These are phyloP conservation scores for Peterozyma xylosa DNA, from an alignment of 805 yeast genomes.

Conservation along the genomic window DNA sequence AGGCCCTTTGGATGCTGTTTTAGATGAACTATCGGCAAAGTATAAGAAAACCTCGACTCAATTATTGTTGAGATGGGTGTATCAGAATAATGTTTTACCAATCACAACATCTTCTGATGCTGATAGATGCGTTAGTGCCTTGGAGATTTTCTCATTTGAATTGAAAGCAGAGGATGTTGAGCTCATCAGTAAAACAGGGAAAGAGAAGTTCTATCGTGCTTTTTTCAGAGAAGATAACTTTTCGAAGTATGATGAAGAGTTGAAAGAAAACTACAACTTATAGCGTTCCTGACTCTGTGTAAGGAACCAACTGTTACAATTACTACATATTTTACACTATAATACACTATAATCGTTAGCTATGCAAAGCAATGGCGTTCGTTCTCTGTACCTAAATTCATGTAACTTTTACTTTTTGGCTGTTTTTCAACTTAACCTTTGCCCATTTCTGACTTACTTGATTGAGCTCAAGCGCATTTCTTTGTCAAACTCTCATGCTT, in stretches of 20 bases:
- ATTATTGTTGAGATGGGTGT: slow-evolving; percentile 36
- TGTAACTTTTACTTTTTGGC: too few relatives aligned
- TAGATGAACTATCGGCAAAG: slow-evolving; percentile 24
- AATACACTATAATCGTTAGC: too few relatives aligned
- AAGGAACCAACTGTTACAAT: too few relatives aligned
- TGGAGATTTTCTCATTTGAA: slow-evolving; percentile 26
- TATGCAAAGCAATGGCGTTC: too few relatives aligned
- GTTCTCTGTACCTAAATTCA: too few relatives aligned
- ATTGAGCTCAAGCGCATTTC: too few relatives aligned
- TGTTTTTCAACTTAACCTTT: too few relatives aligned
- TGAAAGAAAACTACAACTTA: slow-evolving; percentile 1
- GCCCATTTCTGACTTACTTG: too few relatives aligned
- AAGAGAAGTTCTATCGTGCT: slow-evolving; percentile 16
- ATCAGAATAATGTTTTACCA: slow-evolving; percentile 34
- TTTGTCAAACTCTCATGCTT: too few relatives aligned
- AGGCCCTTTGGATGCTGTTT: slow-evolving; percentile 23
- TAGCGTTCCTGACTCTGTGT: too few relatives aligned
- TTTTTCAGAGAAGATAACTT: slow-evolving; percentile 15
- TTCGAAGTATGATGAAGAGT: slow-evolving; percentile 11
- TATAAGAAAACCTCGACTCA: slow-evolving; percentile 30
- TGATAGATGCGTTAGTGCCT: slow-evolving; percentile 28
- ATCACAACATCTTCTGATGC: slow-evolving; percentile 37
- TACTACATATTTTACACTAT: too few relatives aligned
- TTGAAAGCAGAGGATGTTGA: slow-evolving; percentile 22
- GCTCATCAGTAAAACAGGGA: slow-evolving; percentile 18